Evolutionary conservation across 2,329 filamentous ascomycete genomes (phyloP).

Genomic region (Fonsecaea pedrosoi): DNA sequence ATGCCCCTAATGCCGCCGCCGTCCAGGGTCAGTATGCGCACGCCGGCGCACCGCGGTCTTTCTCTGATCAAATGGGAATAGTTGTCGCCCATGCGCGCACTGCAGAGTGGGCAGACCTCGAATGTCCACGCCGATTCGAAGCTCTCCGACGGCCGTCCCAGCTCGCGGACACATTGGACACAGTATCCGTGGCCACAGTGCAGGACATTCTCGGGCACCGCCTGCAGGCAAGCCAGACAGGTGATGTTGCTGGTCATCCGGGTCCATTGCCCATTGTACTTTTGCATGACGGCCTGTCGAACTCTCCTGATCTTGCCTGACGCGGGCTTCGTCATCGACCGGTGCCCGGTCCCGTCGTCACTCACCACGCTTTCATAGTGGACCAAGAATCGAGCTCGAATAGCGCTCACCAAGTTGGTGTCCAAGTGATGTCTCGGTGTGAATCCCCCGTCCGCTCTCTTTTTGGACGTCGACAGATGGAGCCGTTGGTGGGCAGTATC

Average conservation of each 20-base stretch:
- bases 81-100: conserved; percentile 5
- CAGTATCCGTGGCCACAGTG: conserved; percentile 21
- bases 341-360: conserved; percentile 6
- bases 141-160: conserved; percentile 9
- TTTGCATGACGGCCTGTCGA: conserved; percentile 10
- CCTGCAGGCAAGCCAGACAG: conserved; percentile 19
- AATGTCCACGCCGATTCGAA: conserved; percentile 22
- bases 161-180: conserved; percentile 16
- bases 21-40: conserved; percentile 32
- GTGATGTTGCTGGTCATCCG: conserved; percentile 18
- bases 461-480: conserved; percentile 11
- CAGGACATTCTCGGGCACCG: conserved; percentile 18
- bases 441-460: conserved; percentile 9
- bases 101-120: conserved; percentile 16
- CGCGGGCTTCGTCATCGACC: conserved; percentile 12
- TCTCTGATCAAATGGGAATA: conserved; percentile 27
- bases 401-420: conserved; percentile 3
- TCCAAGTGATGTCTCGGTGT: neutral
- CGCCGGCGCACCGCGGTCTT: conserved; percentile 27
- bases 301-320: conserved; percentile 10
- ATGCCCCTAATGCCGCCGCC: conserved; percentile 33
- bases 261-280: conserved; percentile 8
- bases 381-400: conserved; percentile 13
- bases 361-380: conserved; percentile 15
- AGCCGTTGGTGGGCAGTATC: conserved; percentile 6